Evolutionary conservation across 202 grass and related monocot genomes (phyloP).

Genomic region (Hordeum pubiflorum): DNA sequence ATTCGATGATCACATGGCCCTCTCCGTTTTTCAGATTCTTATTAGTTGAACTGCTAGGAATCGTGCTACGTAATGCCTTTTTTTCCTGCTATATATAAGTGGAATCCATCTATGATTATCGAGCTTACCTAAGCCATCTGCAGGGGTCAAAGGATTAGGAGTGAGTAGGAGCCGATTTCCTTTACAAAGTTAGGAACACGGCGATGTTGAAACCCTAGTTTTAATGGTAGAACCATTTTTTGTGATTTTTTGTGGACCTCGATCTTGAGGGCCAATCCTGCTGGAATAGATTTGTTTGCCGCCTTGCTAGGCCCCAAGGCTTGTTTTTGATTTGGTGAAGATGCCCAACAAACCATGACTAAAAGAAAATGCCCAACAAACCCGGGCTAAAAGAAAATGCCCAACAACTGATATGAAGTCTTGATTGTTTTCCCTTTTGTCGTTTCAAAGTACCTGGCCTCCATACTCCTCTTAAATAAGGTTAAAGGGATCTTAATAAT

Average conservation of each 20-base stretch:
- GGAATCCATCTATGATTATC: too few species aligned
- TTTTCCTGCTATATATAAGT: too few species aligned
- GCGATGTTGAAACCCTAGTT: too few species aligned
- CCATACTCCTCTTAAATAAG: background rate
- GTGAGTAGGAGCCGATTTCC: too few species aligned
- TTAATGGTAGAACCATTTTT: too few species aligned
- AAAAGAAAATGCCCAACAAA: background rate
- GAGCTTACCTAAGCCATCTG: too few species aligned
- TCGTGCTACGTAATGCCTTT: too few species aligned
- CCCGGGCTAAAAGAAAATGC: background rate
- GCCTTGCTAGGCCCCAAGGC: background rate
- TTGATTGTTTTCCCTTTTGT: background rate
- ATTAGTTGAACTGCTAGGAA: background rate
- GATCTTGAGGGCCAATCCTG: background rate
- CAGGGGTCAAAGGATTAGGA: too few species aligned
- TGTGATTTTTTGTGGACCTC: too few species aligned
- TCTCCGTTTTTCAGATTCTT: background rate
- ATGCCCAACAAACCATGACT: background rate
- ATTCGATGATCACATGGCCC: background rate
- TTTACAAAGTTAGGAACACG: too few species aligned
- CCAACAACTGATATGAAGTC: constrained; percentile 10
- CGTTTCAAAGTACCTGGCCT: background rate
- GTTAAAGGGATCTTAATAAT: background rate
- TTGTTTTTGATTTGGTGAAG: background rate
- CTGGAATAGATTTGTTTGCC: background rate